Evolutionary conservation across 2,329 filamentous ascomycete species (phyloP).

Genomic region (Aspergillus sp.): DNA sequence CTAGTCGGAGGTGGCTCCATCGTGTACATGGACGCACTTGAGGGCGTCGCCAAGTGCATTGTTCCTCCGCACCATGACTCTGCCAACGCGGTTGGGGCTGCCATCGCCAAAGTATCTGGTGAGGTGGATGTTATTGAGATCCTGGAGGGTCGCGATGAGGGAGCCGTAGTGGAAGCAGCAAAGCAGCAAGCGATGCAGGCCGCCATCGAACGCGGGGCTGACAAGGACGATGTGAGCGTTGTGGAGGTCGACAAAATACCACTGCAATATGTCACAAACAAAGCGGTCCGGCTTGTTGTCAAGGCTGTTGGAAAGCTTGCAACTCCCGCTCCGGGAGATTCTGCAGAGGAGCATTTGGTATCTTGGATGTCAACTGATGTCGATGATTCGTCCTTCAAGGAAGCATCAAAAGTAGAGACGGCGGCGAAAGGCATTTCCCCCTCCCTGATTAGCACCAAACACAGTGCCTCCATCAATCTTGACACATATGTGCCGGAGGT

Average conservation of each 20-base stretch:
- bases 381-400: not conserved
- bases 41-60: slow-evolving; percentile 55
- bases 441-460: slow-evolving; percentile 22
- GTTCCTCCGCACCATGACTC: slow-evolving; percentile 57
- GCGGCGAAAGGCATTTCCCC: not conserved
- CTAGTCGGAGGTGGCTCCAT: slow-evolving; percentile 62
- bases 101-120: slow-evolving; percentile 58
- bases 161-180: slow-evolving; percentile 23
- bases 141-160: slow-evolving; percentile 34
- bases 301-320: slow-evolving; percentile 37
- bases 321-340: not conserved
- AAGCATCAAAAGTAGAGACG: too few relatives aligned
- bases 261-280: slow-evolving; percentile 41
- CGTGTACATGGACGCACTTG: slow-evolving; percentile 51
- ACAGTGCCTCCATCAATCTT: slow-evolving; percentile 29
- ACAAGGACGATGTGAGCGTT: slow-evolving; percentile 42
- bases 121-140: slow-evolving; percentile 57
- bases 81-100: slow-evolving; percentile 63
- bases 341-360: slow-evolving; percentile 12
- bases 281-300: slow-evolving; percentile 41
- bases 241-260: slow-evolving; percentile 48
- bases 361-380: not conserved
- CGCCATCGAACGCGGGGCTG: slow-evolving; percentile 26
- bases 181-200: slow-evolving; percentile 25
- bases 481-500: slow-evolving; percentile 37